Percentiles rank a stretch among this genome's conserved stretches.
These are phyloP conservation scores for Epichloe sibirici DNA, from an alignment of 2,329 filamentous ascomycete genomes.

Conservation along the genomic window DNA sequence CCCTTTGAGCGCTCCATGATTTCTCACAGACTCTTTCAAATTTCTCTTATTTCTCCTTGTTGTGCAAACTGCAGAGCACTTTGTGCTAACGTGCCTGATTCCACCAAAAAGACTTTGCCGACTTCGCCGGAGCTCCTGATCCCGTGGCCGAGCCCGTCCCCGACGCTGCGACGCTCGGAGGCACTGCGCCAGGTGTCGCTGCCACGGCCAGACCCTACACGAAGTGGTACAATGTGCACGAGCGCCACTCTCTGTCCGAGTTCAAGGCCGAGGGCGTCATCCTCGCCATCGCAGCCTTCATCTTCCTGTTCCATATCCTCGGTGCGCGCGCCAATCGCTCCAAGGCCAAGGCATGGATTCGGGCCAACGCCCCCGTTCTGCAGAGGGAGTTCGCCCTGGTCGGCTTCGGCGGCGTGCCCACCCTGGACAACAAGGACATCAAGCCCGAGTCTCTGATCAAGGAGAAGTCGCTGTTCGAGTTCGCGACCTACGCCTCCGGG, in stretches of 20 bases:
- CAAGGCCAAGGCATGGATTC: slow-evolving; percentile 71
- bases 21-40: too few species aligned
- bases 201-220: slow-evolving; percentile 56
- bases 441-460: slow-evolving; percentile 45
- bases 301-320: slow-evolving; percentile 69
- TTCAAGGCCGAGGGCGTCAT: slow-evolving; percentile 83
- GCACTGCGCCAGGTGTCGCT: slow-evolving; percentile 32
- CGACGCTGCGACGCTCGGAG: slow-evolving; percentile 33
- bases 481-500: slow-evolving; percentile 75
- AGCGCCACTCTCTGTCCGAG: slow-evolving; percentile 71
- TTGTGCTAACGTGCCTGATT: background rate
- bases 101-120: slow-evolving; percentile 68
- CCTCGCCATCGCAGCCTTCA: slow-evolving; percentile 58
- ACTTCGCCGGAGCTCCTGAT: slow-evolving; percentile 72
- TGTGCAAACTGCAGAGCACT: background rate
- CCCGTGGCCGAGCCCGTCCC: slow-evolving; percentile 42
- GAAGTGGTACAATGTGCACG: slow-evolving; percentile 94
- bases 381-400: slow-evolving; percentile 77
- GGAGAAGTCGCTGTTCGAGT: slow-evolving; percentile 83
- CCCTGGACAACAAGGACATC: slow-evolving; percentile 28
- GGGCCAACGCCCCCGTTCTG: slow-evolving; percentile 58
- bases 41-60: too few species aligned
- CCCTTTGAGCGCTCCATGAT: too few species aligned
- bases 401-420: slow-evolving; percentile 55
- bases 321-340: slow-evolving; percentile 68